phyloP scores from a whole-genome alignment of 2,329 filamentous ascomycete species.

The Aspergillus sp. region DNA sequence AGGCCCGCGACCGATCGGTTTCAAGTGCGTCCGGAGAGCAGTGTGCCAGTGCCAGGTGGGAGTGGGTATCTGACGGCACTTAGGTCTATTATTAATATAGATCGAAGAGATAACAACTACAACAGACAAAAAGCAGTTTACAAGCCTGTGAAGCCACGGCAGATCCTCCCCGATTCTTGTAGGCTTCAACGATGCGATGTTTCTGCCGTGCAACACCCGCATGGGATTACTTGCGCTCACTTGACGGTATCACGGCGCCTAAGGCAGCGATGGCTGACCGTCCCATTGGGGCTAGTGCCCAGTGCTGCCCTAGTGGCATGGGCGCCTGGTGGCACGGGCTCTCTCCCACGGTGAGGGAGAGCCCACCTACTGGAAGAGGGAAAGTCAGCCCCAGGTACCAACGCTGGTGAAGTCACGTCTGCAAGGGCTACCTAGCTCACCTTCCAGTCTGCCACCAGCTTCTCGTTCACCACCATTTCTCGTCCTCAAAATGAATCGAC shows the following conservation, averaged over 20 bases:
- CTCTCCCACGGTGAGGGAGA: too few relatives aligned
- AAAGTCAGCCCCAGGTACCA: neutral
- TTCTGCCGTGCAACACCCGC: neutral
- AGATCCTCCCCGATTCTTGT: neutral
- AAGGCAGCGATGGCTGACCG: neutral
- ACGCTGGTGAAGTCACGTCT: constrained; percentile 3
- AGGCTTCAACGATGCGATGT: neutral
- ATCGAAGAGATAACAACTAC: neutral
- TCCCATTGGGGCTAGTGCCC: neutral
- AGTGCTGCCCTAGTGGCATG: constrained; percentile 1
- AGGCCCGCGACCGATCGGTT: constrained; percentile 15
- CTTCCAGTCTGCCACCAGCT: constrained; percentile 3
- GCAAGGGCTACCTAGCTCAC: neutral
- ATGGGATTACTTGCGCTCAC: neutral
- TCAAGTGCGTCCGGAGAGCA: constrained; percentile 10
- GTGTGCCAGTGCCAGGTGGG: neutral
- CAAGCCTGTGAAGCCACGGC: neutral
- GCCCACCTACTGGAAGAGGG: constrained; percentile 2
- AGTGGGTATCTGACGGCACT: neutral
- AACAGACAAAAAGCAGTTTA: neutral
- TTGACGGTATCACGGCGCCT: neutral
- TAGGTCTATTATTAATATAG: constrained; percentile 10
- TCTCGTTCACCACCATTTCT: neutral
- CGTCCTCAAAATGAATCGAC: constrained; percentile 76
- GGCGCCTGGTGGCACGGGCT: too few relatives aligned